phyloP scores from a whole-genome alignment of 331 rosid genomes.

The Telfairia occidentalis region DNA sequence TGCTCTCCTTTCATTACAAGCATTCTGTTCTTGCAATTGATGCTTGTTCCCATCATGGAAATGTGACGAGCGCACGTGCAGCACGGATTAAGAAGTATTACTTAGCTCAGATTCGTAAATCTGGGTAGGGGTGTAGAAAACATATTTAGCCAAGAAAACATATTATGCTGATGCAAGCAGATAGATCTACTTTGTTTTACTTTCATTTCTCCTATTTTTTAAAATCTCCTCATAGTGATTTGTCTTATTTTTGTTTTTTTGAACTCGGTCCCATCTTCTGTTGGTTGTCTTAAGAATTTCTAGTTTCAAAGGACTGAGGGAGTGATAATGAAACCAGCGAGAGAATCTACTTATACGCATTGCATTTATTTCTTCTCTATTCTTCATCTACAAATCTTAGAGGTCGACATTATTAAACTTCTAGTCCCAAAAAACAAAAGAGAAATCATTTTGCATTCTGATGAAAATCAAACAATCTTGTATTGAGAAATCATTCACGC shows the following conservation, averaged over 20 bases:
- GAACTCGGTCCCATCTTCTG: neutral
- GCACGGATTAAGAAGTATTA: slow-evolving; percentile 60
- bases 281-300: neutral
- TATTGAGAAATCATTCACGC: neutral
- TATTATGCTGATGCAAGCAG: neutral
- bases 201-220: neutral
- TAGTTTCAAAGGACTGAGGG: neutral
- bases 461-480: neutral
- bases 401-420: neutral
- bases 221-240: neutral
- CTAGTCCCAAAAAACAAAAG: neutral
- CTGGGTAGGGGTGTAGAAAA: slow-evolving; percentile 36
- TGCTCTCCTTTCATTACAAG: slow-evolving; percentile 69
- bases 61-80: slow-evolving; percentile 66
- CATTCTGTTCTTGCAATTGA: slow-evolving; percentile 78
- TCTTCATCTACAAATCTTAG: neutral
- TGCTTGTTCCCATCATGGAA: slow-evolving; percentile 87
- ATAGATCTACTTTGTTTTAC: neutral
- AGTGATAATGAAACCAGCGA: neutral
- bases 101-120: slow-evolving; percentile 57
- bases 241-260: neutral
- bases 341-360: neutral
- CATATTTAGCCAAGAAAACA: neutral
- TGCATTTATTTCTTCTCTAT: neutral
- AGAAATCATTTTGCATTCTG: neutral